A percentile compares a stretch with the other conserved stretches of the same genome.
Conservation (phyloP, 2,329 filamentous ascomycete genomes). For the Periconia sp. region DNA sequence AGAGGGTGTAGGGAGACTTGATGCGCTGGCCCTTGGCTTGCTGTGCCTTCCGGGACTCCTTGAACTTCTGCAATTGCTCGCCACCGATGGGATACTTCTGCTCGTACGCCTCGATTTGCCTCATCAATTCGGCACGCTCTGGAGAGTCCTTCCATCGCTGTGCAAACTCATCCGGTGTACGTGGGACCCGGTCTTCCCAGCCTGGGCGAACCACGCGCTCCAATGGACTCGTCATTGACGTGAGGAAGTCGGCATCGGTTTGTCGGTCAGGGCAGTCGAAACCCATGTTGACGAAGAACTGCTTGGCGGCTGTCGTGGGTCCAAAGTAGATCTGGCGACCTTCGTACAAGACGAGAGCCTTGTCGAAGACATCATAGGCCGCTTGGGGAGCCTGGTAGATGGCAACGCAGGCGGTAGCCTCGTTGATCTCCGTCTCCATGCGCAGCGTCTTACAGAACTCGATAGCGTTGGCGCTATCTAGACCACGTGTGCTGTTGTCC, state of each 20-base stretch:
- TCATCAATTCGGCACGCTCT: slow-evolving; percentile 52
- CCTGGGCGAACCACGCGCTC: slow-evolving; percentile 55
- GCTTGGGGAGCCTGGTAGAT: slow-evolving; percentile 76
- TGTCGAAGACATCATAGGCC: slow-evolving; percentile 74
- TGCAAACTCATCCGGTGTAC: slow-evolving; percentile 58
- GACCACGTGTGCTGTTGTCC: slow-evolving; percentile 78
- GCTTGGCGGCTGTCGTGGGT: slow-evolving; percentile 64
- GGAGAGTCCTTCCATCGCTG: slow-evolving; percentile 61
- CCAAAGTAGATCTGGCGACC: slow-evolving; percentile 78
- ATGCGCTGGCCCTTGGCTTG: slow-evolving; percentile 60
- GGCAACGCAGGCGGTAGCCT: slow-evolving; percentile 70
- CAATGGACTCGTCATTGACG: slow-evolving; percentile 67
- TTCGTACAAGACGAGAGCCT: slow-evolving; percentile 70
- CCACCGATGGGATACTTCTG: slow-evolving; percentile 53
- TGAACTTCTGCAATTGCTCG: slow-evolving; percentile 53
- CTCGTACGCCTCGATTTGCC: slow-evolving; percentile 55
- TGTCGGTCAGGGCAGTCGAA: slow-evolving; percentile 74
- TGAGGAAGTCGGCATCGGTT: slow-evolving; percentile 79
- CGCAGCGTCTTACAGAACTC: slow-evolving; percentile 76
- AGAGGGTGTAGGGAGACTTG: slow-evolving; percentile 83
- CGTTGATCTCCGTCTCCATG: slow-evolving; percentile 70
- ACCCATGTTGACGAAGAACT: slow-evolving; percentile 74
- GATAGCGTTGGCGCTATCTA: slow-evolving; percentile 77
- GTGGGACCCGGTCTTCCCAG: slow-evolving; percentile 53
- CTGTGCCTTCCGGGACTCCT: slow-evolving; percentile 53